Evolutionary conservation across 345 rosid genomes (phyloP).

Genomic region (Eucalyptus erythrocorys): DNA sequence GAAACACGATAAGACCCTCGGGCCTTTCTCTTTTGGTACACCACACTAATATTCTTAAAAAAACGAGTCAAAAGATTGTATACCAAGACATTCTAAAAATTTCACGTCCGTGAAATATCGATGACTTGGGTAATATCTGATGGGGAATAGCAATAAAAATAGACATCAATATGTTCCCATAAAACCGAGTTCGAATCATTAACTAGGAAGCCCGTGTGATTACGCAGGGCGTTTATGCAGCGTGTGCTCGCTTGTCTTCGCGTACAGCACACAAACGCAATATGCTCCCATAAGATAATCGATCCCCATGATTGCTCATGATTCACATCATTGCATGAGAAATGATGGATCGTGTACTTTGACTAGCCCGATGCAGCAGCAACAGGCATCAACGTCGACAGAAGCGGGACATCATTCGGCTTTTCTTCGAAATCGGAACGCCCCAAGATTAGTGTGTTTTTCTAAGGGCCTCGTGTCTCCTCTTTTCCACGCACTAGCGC

Average conservation of each 20-base stretch:
- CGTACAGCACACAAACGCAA: background rate
- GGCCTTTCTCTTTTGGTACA: background rate
- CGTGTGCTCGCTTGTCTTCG: background rate
- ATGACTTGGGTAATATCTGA: background rate
- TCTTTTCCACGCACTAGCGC: slow-evolving; percentile 2
- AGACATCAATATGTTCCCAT: background rate
- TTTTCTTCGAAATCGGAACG: background rate
- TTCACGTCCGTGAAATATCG: background rate
- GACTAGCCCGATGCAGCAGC: background rate
- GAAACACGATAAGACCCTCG: background rate
- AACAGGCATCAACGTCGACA: background rate
- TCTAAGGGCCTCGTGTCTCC: slow-evolving; percentile 8
- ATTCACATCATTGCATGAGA: background rate
- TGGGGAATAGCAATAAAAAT: background rate
- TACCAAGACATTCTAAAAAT: background rate
- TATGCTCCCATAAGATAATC: background rate
- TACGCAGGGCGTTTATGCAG: background rate
- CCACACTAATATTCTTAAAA: background rate
- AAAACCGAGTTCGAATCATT: background rate
- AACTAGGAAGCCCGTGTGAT: background rate
- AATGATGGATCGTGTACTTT: background rate
- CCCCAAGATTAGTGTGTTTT: background rate
- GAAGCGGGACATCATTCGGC: background rate
- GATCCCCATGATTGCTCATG: background rate
- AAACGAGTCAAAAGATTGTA: background rate